A percentile compares a stretch with the other conserved stretches of the same genome.
Evolutionary conservation across 345 rosid species (phyloP).

Genomic region (Populus davidiana): DNA sequence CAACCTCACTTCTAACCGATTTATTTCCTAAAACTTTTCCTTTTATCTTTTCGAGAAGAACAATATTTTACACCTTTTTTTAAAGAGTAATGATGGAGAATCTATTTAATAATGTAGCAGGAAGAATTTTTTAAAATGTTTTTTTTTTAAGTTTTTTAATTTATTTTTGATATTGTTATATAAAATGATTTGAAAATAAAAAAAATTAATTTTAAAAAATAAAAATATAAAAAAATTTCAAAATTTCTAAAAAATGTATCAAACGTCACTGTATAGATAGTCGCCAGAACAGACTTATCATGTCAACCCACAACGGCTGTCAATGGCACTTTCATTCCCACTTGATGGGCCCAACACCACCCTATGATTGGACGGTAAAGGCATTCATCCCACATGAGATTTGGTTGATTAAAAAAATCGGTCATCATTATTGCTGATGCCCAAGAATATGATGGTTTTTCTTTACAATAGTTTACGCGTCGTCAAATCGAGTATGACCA

Average conservation of each 20-base stretch:
- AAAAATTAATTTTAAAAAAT: no score
- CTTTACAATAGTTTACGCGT: not conserved
- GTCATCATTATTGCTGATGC: not conserved
- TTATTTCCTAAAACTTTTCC: no score
- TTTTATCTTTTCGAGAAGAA: no score
- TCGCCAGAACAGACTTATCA: not conserved
- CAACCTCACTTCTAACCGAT: no score
- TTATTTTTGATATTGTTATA: no score
- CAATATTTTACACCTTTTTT: no score
- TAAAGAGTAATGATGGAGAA: no score
- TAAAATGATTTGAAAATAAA: no score
- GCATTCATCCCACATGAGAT: not conserved
- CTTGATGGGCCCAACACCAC: not conserved
- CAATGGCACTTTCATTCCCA: not conserved
- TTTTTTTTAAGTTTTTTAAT: no score
- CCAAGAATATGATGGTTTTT: conserved; percentile 1
- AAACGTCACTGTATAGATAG: not conserved
- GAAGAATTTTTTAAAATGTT: no score
- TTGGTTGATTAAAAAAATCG: not conserved
- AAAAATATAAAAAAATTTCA: no score
- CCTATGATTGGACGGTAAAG: not conserved
- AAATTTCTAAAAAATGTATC: not conserved
- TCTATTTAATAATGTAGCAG: no score
- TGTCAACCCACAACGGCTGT: not conserved
- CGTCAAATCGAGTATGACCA: not conserved